Evolutionary conservation across 169 alveolate species (phyloP).

Genomic region (Ichthyophthirius multifiliis): DNA sequence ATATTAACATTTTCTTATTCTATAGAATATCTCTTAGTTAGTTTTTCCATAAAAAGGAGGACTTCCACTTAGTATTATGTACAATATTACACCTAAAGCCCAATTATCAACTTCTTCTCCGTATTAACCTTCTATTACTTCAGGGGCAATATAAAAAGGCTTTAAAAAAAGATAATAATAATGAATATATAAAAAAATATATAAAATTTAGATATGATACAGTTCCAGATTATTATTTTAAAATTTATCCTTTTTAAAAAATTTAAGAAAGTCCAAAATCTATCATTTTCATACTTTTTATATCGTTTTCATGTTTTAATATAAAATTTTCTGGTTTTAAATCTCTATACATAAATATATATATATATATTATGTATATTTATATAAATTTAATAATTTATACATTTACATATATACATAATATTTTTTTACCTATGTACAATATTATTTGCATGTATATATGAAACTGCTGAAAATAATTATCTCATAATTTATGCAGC

Average conservation of each 20-base stretch:
- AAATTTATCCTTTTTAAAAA: constrained; percentile 40
- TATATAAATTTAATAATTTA: no score
- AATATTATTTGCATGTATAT: constrained; percentile 60
- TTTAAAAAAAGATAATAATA: background rate
- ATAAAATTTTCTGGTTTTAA: constrained; percentile 72
- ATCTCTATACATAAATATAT: constrained; percentile 33
- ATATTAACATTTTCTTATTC: constrained; percentile 1
- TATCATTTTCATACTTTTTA: constrained; percentile 53
- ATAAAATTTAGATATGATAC: background rate
- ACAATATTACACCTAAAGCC: constrained; percentile 69
- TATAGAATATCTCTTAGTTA: constrained; percentile 42
- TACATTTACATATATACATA: no score
- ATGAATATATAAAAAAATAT: background rate
- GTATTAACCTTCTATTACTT: constrained; percentile 54
- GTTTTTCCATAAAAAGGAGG: constrained; percentile 71
- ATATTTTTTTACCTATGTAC: constrained; percentile 25
- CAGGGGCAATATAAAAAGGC: constrained; percentile 69
- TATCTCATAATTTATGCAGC: constrained; percentile 69
- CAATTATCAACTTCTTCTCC: constrained; percentile 61
- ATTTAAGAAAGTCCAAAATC: constrained; percentile 70
- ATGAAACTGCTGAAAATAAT: constrained; percentile 56
- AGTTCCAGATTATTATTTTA: constrained; percentile 70
- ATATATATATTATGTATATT: background rate
- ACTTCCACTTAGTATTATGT: constrained; percentile 58
- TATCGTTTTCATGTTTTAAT: constrained; percentile 30